These are phyloP conservation scores for Trichoderma sp. DNA, from an alignment of 2,329 filamentous ascomycete genomes.

Conservation along the genomic window DNA sequence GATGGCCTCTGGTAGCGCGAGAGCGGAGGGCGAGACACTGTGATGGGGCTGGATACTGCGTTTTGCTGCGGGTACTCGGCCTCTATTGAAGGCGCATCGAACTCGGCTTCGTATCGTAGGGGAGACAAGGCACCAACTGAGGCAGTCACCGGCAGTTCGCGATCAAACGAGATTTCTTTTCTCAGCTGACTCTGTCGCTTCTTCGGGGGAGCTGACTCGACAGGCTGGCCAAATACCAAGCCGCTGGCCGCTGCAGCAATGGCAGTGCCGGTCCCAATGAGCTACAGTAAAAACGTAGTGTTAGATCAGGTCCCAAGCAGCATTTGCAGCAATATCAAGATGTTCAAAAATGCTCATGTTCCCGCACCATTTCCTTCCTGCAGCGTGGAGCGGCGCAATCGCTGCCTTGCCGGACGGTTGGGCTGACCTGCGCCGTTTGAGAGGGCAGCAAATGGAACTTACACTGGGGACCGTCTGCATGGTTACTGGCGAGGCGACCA, in stretches of 20 bases:
- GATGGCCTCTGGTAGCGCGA: constrained; percentile 39
- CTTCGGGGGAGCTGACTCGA: constrained; percentile 34
- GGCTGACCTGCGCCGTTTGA: constrained; percentile 3
- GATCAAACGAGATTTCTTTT: constrained; percentile 35
- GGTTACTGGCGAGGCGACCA: constrained; percentile 40
- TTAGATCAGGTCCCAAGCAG: neutral
- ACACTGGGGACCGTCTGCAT: constrained; percentile 56
- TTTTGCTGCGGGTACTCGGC: constrained; percentile 32
- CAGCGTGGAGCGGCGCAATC: neutral
- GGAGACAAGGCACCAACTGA: constrained; percentile 28
- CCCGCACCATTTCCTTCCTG: neutral
- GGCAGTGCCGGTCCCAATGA: constrained; percentile 60
- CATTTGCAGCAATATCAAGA: neutral
- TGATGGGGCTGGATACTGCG: constrained; percentile 31
- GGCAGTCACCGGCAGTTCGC: constrained; percentile 32
- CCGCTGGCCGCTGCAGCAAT: constrained; percentile 59
- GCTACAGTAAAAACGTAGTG: constrained; percentile 39
- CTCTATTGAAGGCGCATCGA: constrained; percentile 33
- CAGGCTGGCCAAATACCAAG: constrained; percentile 56
- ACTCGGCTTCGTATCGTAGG: constrained; percentile 46
- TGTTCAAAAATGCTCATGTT: neutral
- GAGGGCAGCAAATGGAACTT: constrained; percentile 31
- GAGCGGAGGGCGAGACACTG: constrained; percentile 35
- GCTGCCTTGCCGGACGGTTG: constrained; percentile 8
- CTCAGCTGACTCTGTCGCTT: constrained; percentile 30